Base-by-base conservation (phyloP, 2,329 filamentous ascomycete species). In the Penicillium olsonii region DNA sequence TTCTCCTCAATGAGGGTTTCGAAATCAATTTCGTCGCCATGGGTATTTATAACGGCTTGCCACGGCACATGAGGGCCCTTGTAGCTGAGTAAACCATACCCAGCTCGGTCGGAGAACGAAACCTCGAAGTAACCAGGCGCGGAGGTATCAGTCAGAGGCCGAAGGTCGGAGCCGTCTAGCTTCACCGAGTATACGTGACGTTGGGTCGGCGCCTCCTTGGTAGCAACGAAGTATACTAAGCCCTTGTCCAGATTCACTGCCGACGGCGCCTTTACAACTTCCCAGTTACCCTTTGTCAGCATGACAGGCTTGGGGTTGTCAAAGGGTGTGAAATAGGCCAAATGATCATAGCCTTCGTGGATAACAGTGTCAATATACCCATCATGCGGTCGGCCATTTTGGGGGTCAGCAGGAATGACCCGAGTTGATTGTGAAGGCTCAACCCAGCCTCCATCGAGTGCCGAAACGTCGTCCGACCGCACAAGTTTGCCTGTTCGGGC, bases 401-500 rank as follows among this genome's bases (percentile, higher is more conserved):
- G 69, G 18, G 87, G 81, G 67, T 96, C 90, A 3, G 90, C 88
- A 2, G 94, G 94, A 49, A 99, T 86, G 65, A 87, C 97, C 12
- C 78, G 84, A 3, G 92, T 96, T 35, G 87, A 83, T 62, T 96
- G 87, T 1, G 90, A 90, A 35, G 96, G 90, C 72, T 99, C 94
- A 62, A 96, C 92, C 94, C 94, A 99, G 27, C 94, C 95, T 18
- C 92, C 92, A 68, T 99, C 94, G n/a, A 96, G 78, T 49, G 87
- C 80, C 56, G 84, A 83, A 41, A 96, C 84, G 68, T 99, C 84
- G 41, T 89, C 82, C 17, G 85, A 87, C 55, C 92, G 82, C 40
- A 96, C 84, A 0, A 88, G 87, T 68, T 87, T 88, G 24, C 90
- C 92, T 17, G 82, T 84, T 40, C 90, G 85, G 3, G 79, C 75